These are phyloP conservation scores for Friedmanniomyces endolithicus DNA, from an alignment of 495 filamentous ascomycete genomes.

Conservation along the genomic window DNA sequence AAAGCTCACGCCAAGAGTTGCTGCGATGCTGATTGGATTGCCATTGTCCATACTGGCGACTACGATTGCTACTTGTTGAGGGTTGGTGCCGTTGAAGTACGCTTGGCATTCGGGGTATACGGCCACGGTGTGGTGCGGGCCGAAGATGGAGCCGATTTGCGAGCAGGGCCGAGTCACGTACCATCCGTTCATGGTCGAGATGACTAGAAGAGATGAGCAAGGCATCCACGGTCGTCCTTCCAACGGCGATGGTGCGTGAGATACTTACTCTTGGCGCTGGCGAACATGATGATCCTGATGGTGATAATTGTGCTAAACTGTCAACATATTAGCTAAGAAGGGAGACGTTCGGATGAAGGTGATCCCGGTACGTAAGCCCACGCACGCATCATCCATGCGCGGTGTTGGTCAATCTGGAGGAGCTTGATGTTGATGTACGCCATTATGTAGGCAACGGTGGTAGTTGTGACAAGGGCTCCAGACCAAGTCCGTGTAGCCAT, in stretches of 20 bases:
- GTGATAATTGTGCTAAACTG: slow-evolving; percentile 39
- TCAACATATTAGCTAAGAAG: too few relatives aligned
- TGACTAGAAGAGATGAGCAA: too few relatives aligned
- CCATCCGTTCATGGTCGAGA: slow-evolving; percentile 28
- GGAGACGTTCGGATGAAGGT: not conserved
- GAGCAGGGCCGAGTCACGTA: slow-evolving; percentile 29
- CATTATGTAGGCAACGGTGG: slow-evolving; percentile 25
- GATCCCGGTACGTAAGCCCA: slow-evolving; percentile 30
- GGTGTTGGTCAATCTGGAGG: slow-evolving; percentile 44
- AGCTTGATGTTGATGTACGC: slow-evolving; percentile 41
- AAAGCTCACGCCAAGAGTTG: slow-evolving; percentile 32
- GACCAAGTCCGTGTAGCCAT: slow-evolving; percentile 31
- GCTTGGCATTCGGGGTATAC: slow-evolving; percentile 5
- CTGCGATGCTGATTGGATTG: slow-evolving; percentile 26
- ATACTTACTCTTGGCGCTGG: too few relatives aligned
- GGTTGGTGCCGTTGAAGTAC: slow-evolving; percentile 2
- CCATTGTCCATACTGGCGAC: slow-evolving; percentile 20
- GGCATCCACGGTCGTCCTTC: too few relatives aligned
- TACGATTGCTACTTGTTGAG: slow-evolving; percentile 25
- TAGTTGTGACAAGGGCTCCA: slow-evolving; percentile 30
- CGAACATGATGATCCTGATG: slow-evolving; percentile 29
- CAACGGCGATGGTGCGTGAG: too few relatives aligned
- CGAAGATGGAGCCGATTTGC: slow-evolving; percentile 31
- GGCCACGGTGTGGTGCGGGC: slow-evolving; percentile 30
- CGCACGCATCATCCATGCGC: slow-evolving; percentile 44